Base-by-base conservation (phyloP, 176 grass and related monocot genomes). In the Musa acuminata region DNA sequence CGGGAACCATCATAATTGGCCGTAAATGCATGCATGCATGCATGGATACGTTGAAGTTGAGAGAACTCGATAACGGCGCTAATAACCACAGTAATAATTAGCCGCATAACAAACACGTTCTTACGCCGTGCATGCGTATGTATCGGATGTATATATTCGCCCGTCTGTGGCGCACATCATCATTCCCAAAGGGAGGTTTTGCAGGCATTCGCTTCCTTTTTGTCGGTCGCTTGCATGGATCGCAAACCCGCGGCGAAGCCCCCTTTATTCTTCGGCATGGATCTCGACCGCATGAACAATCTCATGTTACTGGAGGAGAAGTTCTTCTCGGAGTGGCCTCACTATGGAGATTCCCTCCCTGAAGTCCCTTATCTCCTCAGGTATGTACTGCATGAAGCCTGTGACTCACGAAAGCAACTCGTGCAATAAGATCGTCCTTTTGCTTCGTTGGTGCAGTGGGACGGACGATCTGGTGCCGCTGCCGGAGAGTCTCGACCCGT, bases 11-110 rank as follows among this genome's bases (percentile, higher is more conserved):
- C 67, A 50, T 70, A n/a, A 70, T 19, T 49, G 51, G 24, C 52
- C 72, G 27, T 74, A 9, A 74, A 54, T 74, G 72, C 71, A 50
- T 72, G 49, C 65, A 52, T 71, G 69, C 69, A 72, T 72, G 57
- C 57, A 62, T 62, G 13, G 17, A 62, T 62, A n/a, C 57, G 20
- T n/a, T 62, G 12, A 14, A 19, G 20, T n/a, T 62, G 57, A 19
- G 11, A 67, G 3, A 43, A 43, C 35, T 43, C 35, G 35, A 43
- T 55, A 50, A 70, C 48, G 48, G 67, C 48, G 67, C 67, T 50
- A 14, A 21, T 70, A 51, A 70, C 67, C 17, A 19, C 19, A 50
- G 51, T 70, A 35, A 70, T 70, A 51, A 70, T 70, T 51, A 17
- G 67, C 67, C 67, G 35, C 67, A 19, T 17, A 49, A 29, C 63